These are phyloP conservation scores for Lachnellula hyalina DNA, from an alignment of 2,329 filamentous ascomycete species.

Conservation along the genomic window DNA sequence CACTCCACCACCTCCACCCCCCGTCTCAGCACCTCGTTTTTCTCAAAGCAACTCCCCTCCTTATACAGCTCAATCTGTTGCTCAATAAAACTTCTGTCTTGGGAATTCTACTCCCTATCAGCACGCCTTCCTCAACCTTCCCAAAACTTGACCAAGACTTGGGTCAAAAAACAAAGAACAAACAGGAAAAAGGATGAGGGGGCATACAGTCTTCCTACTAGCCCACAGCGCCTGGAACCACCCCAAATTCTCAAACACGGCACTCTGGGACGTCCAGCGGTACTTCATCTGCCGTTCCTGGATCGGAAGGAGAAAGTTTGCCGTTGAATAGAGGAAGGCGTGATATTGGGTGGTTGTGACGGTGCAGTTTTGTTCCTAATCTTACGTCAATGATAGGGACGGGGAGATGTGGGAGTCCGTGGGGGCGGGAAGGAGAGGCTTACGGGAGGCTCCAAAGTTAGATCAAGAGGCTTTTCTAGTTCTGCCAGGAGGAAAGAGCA, in stretches of 20 bases:
- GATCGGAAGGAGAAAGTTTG: constrained; percentile 24
- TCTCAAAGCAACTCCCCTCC: constrained; percentile 26
- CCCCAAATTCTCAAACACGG: constrained; percentile 20
- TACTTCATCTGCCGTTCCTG: constrained; percentile 25
- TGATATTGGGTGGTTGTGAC: constrained; percentile 22
- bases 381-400: background rate
- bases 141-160: background rate
- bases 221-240: constrained; percentile 32
- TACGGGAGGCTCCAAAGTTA: background rate
- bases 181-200: background rate
- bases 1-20: constrained; percentile 33
- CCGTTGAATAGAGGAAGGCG: constrained; percentile 24
- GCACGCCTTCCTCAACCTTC: background rate
- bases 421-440: background rate
- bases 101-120: constrained; percentile 23
- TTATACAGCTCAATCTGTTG: constrained; percentile 28
- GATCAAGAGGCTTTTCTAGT: constrained; percentile 21
- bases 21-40: constrained; percentile 28
- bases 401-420: background rate
- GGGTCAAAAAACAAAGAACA: background rate
- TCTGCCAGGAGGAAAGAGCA: constrained; percentile 19
- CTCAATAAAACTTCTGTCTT: constrained; percentile 31
- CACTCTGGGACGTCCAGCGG: constrained; percentile 17
- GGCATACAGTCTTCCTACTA: constrained; percentile 26
- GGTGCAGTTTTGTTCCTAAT: constrained; percentile 7